Conservation (phyloP, 139 green algal genomes). For the Diplosphaera chodatii region DNA sequence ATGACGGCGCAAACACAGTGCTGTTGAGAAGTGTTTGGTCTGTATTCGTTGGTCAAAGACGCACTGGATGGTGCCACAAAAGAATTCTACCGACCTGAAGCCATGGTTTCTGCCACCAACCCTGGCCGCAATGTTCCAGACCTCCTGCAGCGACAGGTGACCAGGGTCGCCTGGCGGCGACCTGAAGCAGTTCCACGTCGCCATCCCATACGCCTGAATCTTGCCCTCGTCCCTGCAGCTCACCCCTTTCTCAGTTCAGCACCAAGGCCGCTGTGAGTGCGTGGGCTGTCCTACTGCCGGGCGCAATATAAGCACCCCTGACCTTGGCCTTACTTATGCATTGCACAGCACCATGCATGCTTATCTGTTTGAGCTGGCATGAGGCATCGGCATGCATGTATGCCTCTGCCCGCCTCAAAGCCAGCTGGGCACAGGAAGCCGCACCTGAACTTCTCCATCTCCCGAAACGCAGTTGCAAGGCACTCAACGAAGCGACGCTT, state of each 20-base stretch:
- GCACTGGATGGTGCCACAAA: no score
- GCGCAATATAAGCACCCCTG: no score
- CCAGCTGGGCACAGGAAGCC: background rate
- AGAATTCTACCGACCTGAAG: slow-evolving; percentile 25
- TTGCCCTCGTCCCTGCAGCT: slow-evolving; percentile 14
- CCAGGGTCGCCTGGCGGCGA: slow-evolving; percentile 2
- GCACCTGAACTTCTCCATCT: slow-evolving; percentile 8
- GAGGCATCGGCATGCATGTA: no score
- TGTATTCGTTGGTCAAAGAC: background rate
- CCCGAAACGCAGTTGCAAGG: slow-evolving; percentile 26
- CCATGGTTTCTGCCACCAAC: slow-evolving; percentile 44
- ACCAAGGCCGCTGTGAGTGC: no score
- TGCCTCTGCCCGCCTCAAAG: no score
- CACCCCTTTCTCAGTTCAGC: no score
- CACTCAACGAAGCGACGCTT: slow-evolving; percentile 29
- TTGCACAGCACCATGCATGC: no score
- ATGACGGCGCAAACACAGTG: background rate
- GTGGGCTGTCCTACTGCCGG: no score
- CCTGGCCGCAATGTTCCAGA: slow-evolving; percentile 38
- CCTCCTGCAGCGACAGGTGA: slow-evolving; percentile 24
- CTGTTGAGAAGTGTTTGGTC: no score
- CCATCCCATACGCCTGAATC: slow-evolving; percentile 54
- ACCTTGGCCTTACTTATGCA: no score
- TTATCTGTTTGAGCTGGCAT: no score
- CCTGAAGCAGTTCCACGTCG: slow-evolving; percentile 66